Evolutionary conservation across 371 early-diverging fungal genomes (phyloP).

Genomic region (Mucor lusitanicus): DNA sequence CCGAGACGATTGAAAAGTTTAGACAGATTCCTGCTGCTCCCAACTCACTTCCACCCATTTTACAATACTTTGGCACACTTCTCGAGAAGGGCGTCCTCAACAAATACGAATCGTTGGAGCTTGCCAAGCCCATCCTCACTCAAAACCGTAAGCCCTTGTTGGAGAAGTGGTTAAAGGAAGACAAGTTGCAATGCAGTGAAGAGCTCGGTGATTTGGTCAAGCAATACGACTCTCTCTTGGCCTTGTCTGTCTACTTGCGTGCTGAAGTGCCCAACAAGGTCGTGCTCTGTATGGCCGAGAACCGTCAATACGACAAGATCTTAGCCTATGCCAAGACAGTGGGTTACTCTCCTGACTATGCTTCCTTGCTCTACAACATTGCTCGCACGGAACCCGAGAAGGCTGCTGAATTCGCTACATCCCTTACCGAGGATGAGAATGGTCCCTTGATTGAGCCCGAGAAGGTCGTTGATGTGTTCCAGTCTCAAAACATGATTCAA

Average conservation of each 20-base stretch:
- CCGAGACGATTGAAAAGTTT: constrained; percentile 93
- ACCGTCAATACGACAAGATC: constrained; percentile 95
- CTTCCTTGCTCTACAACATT: constrained; percentile 84
- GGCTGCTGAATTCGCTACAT: constrained; percentile 90
- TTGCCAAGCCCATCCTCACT: constrained; percentile 89
- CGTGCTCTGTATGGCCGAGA: constrained; percentile 94
- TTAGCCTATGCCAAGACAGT: constrained; percentile 93
- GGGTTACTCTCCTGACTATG: constrained; percentile 92
- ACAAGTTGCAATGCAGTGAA: constrained; percentile 96
- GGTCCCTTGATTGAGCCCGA: constrained; percentile 88
- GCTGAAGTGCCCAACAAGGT: constrained; percentile 93
- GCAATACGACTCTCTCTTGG: constrained; percentile 87
- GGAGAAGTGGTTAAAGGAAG: constrained; percentile 98
- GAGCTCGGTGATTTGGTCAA: constrained; percentile 97
- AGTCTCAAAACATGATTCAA: constrained; percentile 91
- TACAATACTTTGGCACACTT: constrained; percentile 97
- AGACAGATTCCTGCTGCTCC: constrained; percentile 80
- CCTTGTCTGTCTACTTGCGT: constrained; percentile 92
- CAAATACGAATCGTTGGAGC: constrained; percentile 92
- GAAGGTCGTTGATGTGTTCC: constrained; percentile 89
- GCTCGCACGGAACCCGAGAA: constrained; percentile 92
- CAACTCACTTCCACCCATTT: constrained; percentile 90
- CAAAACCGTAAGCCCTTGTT: constrained; percentile 93
- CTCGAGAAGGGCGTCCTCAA: constrained; percentile 94
- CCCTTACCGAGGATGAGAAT: constrained; percentile 80